Percentiles rank a stretch among this genome's conserved stretches.
These are phyloP conservation scores for Calycina marina DNA, from an alignment of 2,329 filamentous ascomycete species.

Conservation along the genomic window DNA sequence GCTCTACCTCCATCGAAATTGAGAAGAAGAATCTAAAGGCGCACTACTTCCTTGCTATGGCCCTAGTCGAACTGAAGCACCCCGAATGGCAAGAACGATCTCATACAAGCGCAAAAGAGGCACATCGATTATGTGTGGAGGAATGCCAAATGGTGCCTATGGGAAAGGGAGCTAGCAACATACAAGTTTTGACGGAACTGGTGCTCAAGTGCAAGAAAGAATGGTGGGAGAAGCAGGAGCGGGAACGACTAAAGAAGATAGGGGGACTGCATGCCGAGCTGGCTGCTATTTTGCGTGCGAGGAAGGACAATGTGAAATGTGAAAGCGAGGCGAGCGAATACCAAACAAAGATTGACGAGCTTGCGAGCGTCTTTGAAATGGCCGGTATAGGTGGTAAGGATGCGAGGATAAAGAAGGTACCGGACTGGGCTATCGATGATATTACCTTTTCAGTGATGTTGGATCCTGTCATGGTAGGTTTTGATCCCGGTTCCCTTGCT, in stretches of 20 bases:
- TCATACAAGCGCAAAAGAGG: slow-evolving; percentile 50
- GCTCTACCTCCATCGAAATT: slow-evolving; percentile 23
- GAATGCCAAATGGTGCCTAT: slow-evolving; percentile 44
- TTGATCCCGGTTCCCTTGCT: not conserved
- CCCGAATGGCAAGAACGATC: slow-evolving; percentile 50
- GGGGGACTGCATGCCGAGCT: slow-evolving; percentile 46
- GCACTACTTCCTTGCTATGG: slow-evolving; percentile 69
- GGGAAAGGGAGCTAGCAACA: slow-evolving; percentile 62
- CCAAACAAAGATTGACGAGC: slow-evolving; percentile 28
- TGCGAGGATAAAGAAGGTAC: slow-evolving; percentile 33
- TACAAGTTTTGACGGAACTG: slow-evolving; percentile 55
- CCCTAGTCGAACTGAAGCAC: slow-evolving; percentile 59
- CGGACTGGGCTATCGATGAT: slow-evolving; percentile 64
- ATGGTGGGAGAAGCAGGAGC: slow-evolving; percentile 67
- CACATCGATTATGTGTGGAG: slow-evolving; percentile 56
- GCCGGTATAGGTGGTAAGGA: slow-evolving; percentile 30
- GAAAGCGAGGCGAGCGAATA: slow-evolving; percentile 34
- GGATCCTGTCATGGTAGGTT: slow-evolving; percentile 38
- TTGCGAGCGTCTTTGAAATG: slow-evolving; percentile 37
- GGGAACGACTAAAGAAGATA: slow-evolving; percentile 38
- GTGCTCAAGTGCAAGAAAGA: slow-evolving; percentile 74
- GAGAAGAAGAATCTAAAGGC: slow-evolving; percentile 50
- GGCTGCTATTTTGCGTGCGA: slow-evolving; percentile 33
- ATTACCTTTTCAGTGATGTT: slow-evolving; percentile 63
- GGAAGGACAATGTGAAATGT: slow-evolving; percentile 25